These are phyloP conservation scores for Rhinocladiella similis DNA, from an alignment of 2,329 filamentous ascomycete genomes.

Conservation along the genomic window DNA sequence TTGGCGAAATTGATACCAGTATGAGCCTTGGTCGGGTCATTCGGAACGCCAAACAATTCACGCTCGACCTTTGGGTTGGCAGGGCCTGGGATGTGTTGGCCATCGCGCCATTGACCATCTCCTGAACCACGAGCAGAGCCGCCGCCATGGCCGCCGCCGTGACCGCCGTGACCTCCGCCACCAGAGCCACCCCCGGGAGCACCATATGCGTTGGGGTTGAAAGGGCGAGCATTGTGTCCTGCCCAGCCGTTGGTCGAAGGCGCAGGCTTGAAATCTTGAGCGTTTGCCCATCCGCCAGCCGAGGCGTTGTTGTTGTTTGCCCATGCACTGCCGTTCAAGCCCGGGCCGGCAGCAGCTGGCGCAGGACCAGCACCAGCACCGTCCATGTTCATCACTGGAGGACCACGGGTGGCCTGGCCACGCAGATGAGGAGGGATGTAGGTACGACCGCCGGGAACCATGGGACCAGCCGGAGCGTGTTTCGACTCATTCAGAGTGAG, in stretches of 20 bases:
- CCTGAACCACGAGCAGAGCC: slow-evolving; percentile 75
- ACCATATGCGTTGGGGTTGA: slow-evolving; percentile 64
- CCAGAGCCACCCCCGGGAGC: slow-evolving; percentile 54
- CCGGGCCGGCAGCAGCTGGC: slow-evolving; percentile 31
- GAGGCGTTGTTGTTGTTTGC: slow-evolving; percentile 28
- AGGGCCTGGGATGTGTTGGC: slow-evolving; percentile 91
- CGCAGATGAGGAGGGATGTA: slow-evolving; percentile 68
- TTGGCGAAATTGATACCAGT: slow-evolving; percentile 99
- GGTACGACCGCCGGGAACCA: slow-evolving; percentile 49
- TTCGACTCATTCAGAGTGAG: slow-evolving; percentile 63
- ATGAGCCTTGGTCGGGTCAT: slow-evolving; percentile 92
- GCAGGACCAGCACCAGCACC: slow-evolving; percentile 38
- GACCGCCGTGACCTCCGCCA: slow-evolving; percentile 35
- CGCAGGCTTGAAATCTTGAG: slow-evolving; percentile 56
- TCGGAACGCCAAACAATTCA: slow-evolving; percentile 86
- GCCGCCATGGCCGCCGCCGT: slow-evolving; percentile 54
- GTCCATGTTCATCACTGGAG: slow-evolving; percentile 38
- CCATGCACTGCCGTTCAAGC: slow-evolving; percentile 38
- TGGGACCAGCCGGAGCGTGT: slow-evolving; percentile 49
- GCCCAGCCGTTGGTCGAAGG: slow-evolving; percentile 29
- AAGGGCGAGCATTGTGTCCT: slow-evolving; percentile 43
- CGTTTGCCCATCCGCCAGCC: slow-evolving; percentile 53
- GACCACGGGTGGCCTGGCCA: slow-evolving; percentile 34
- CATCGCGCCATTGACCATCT: slow-evolving; percentile 94
- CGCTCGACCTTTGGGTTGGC: slow-evolving; percentile 87